Conservation (phyloP, 2,329 filamentous ascomycete genomes). For the Fusarium continuum region DNA sequence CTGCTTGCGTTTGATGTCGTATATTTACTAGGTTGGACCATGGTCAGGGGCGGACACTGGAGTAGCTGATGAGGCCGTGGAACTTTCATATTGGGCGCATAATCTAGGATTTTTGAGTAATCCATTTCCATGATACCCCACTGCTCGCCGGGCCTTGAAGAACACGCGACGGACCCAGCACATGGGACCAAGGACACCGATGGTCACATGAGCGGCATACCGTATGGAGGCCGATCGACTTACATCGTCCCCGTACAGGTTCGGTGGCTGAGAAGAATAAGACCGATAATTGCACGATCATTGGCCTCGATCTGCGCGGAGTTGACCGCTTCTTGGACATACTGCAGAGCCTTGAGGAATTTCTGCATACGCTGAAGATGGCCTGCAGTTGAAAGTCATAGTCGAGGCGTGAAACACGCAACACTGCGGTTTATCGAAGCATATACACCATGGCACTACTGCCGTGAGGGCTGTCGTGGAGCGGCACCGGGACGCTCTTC, state of each 20-base stretch:
- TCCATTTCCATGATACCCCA: neutral
- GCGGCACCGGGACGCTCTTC: constrained; percentile 1
- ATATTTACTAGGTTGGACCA: neutral
- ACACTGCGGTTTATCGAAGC: neutral
- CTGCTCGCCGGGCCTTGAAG: neutral
- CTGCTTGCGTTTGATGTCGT: neutral
- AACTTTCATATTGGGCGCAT: neutral
- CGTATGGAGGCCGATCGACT: constrained; percentile 2
- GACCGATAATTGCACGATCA: neutral
- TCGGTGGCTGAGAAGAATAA: neutral
- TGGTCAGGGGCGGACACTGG: neutral
- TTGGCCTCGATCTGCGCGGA: neutral
- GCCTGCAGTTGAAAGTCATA: neutral
- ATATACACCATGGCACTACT: neutral
- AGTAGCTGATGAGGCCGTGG: neutral
- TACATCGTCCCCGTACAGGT: neutral
- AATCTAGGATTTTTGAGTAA: neutral
- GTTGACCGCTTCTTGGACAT: neutral
- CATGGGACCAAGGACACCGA: neutral
- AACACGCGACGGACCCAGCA: neutral
- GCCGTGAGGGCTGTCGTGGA: neutral
- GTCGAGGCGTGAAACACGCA: neutral
- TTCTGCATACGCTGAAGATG: neutral
- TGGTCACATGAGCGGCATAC: constrained; percentile 16
- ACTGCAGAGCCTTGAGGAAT: neutral